Evolutionary conservation across 75 land plant species (phyloP), one percentile per base, ranked within the genome.

Genomic region (Isoetes taiwanensis): DNA sequence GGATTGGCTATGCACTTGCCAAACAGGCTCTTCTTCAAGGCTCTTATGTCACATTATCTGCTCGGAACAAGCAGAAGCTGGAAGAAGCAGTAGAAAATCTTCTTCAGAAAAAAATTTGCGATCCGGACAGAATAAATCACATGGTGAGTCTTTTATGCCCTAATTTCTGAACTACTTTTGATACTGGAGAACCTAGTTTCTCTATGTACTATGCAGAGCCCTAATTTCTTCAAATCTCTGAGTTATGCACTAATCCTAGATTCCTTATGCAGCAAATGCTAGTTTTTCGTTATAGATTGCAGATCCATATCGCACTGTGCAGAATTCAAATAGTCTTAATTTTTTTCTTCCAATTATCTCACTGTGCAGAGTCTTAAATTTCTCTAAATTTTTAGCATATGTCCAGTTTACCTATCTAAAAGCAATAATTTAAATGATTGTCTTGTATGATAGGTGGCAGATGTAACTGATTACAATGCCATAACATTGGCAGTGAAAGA

Each of bases 271-370:
- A 10, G 12, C 9, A 9, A 37, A 9, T 37, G 9, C 39, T 14
- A 37, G 39, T 0, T 39, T 34, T 42, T 58, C 28, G 21, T 14
- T 48, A 5, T 60, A 71, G 73, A 53, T 17, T 19, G 73, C 56
- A 9, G 73, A 71, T 31, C 66, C 34, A 39, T 33, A 34, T n/a
- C n/a, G n/a, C n/a, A n/a, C n/a, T n/a, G n/a, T n/a, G n/a, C n/a
- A n/a, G n/a, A n/a, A n/a, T n/a, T n/a, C n/a, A 37, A 9, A n/a
- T n/a, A n/a, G n/a, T n/a, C n/a, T n/a, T n/a, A n/a, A n/a, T n/a
- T n/a, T n/a, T n/a, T n/a, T n/a, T n/a, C n/a, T n/a, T n/a, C n/a
- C n/a, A n/a, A n/a, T n/a, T n/a, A n/a, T n/a, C 14, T 37, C 39
- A 37, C 14, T 9, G 39, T 9, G 12, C 14, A 9, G 12, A 37